These are phyloP conservation scores for Calonectria ilicicola DNA, from an alignment of 2,329 filamentous ascomycete species.

Conservation along the genomic window DNA sequence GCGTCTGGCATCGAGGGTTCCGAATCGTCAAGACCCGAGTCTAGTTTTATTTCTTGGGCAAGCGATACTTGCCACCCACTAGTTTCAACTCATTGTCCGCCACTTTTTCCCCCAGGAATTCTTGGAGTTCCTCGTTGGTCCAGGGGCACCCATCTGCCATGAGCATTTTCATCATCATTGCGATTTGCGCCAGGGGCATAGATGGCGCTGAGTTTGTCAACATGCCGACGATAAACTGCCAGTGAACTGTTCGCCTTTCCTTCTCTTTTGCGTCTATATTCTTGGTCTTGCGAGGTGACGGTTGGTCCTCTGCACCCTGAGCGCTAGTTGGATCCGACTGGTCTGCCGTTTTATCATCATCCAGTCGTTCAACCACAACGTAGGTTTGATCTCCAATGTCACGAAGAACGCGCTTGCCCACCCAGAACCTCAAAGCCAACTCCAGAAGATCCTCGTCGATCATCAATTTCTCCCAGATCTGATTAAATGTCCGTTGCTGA, in stretches of 20 bases:
- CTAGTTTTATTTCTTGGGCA: constrained; percentile 66
- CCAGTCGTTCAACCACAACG: constrained; percentile 75
- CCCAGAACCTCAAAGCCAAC: constrained; percentile 78
- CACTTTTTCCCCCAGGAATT: constrained; percentile 85
- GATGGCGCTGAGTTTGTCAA: constrained; percentile 86
- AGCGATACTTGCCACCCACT: constrained; percentile 76
- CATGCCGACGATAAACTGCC: constrained; percentile 95
- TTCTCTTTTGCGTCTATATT: constrained; percentile 74
- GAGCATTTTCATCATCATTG: constrained; percentile 95
- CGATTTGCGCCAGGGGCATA: constrained; percentile 85
- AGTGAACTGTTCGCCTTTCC: constrained; percentile 76
- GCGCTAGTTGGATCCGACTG: constrained; percentile 45
- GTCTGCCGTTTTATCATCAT: constrained; percentile 48
- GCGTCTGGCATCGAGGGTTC: not conserved
- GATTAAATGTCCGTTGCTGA: constrained; percentile 60
- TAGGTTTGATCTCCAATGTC: constrained; percentile 67
- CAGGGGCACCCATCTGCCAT: constrained; percentile 90
- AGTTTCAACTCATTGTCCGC: constrained; percentile 76
- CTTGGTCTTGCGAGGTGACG: constrained; percentile 63
- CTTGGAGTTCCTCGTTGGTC: constrained; percentile 87
- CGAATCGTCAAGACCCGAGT: not conserved
- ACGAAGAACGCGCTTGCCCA: constrained; percentile 74
- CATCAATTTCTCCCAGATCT: constrained; percentile 69
- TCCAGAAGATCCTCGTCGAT: constrained; percentile 81
- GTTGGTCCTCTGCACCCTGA: constrained; percentile 42